Base-by-base conservation (phyloP, 2,329 filamentous ascomycete genomes). In the Exophiala mesophila region DNA sequence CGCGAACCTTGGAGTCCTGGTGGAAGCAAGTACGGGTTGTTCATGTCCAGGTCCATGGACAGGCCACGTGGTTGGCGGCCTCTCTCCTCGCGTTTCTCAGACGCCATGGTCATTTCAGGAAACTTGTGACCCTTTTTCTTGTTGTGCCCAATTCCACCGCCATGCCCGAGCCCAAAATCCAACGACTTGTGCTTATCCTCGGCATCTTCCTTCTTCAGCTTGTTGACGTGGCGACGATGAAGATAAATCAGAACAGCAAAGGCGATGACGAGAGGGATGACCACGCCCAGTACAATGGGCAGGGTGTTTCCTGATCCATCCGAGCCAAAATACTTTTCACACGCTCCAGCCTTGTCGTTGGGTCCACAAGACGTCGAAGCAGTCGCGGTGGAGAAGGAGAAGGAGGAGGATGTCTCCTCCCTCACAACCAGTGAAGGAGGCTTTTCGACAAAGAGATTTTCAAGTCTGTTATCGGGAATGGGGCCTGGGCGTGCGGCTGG, bases 11-110 rank as follows among this genome's bases (percentile, higher is more conserved):
- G 80, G 15, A 90, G 60, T 41, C 79, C 81, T 1, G 86, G 85
- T 3, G 92, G 89, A n/a, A 97, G 74, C n/a, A 98, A 76, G 62
- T 97, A 98, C 2, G 92, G 92, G 56, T 82, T 92, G 23, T 78
- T 79, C 35, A 89, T 72, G 58, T 84, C 80, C 76, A 90, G 58
- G 49, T 80, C 76, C 56, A 81, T 63, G 12, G 78, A 82, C 50
- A 81, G 54, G 10, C 76, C 76, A 30, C 73, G 71, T 36, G 56
- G 59, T 52, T 62, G 60, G 32, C 43, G 29, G 6, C 32, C 16
- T 19, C 41, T 24, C 10, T 39, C 44, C 4, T 35, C 17, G 35
- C 60, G 57, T 49, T 73, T 66, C 18, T 57, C 26, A 49, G 73
- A 65, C 9, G 80, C 80, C 58, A 86, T 74, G 18, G 70, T 74